A percentile compares a stretch with the other conserved stretches of the same genome.
Evolutionary conservation across 495 filamentous ascomycete species (phyloP).

Genomic region (Xylaria longipes): DNA sequence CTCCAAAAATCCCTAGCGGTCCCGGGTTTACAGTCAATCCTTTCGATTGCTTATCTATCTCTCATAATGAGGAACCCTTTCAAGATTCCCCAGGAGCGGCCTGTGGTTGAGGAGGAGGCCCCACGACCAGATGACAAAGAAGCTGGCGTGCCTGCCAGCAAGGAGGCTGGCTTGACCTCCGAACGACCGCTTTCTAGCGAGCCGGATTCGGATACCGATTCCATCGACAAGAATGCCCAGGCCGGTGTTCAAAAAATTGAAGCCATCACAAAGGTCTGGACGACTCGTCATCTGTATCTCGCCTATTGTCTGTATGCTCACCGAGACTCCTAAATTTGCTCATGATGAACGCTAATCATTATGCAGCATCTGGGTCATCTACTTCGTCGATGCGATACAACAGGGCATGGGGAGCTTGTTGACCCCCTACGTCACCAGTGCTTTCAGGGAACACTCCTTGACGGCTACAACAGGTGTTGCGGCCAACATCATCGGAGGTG

Average conservation of each 20-base stretch:
- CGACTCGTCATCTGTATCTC: slow-evolving; percentile 46
- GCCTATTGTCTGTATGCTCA: slow-evolving; percentile 50
- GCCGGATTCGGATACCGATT: slow-evolving; percentile 41
- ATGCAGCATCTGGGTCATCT: slow-evolving; percentile 58
- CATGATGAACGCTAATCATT: slow-evolving; percentile 20
- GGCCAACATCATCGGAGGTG: slow-evolving; percentile 64
- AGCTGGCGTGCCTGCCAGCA: slow-evolving; percentile 23
- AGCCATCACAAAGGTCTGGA: slow-evolving; percentile 56
- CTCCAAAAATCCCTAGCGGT: not conserved
- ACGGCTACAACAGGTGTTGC: slow-evolving; percentile 56
- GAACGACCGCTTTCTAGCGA: slow-evolving; percentile 29
- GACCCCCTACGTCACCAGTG: slow-evolving; percentile 53
- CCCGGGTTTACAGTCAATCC: slow-evolving; percentile 1
- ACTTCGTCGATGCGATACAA: slow-evolving; percentile 58
- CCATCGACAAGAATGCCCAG: slow-evolving; percentile 41
- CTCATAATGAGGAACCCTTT: slow-evolving; percentile 31
- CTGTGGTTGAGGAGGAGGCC: slow-evolving; percentile 32
- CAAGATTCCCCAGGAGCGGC: slow-evolving; percentile 29
- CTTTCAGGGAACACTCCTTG: slow-evolving; percentile 54
- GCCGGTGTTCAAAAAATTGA: slow-evolving; percentile 57
- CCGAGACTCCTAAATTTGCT: not conserved
- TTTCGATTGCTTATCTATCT: slow-evolving; percentile 2
- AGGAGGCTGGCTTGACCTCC: slow-evolving; percentile 29
- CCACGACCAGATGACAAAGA: slow-evolving; percentile 32
- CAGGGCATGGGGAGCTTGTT: slow-evolving; percentile 47